Evolutionary conservation across 2,329 filamentous ascomycete species (phyloP).

Genomic region (Penicillium hordei): DNA sequence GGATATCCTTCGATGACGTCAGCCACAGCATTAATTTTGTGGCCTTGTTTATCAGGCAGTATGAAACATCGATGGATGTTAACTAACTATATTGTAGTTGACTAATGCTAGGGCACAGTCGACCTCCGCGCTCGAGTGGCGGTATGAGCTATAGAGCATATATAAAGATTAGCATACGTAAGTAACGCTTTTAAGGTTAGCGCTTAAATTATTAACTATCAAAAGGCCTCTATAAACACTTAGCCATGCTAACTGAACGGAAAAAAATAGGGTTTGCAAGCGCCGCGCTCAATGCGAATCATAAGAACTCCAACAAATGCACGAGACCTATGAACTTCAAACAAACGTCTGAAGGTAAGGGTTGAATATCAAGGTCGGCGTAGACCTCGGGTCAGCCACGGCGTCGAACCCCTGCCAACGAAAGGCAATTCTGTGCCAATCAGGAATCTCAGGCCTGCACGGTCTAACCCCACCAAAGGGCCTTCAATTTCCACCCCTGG

Average conservation of each 20-base stretch:
- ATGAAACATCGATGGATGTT: too few species aligned
- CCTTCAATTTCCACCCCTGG: neutral
- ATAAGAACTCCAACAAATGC: conserved; percentile 7
- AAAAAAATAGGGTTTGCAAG: neutral
- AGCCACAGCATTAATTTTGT: neutral
- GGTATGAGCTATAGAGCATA: neutral
- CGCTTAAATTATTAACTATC: neutral
- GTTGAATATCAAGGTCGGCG: neutral
- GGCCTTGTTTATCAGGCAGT: neutral
- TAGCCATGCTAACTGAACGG: neutral
- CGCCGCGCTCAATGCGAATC: conserved; percentile 2
- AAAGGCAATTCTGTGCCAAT: neutral
- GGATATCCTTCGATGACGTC: conserved; percentile 1
- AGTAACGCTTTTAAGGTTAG: neutral
- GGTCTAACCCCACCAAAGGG: neutral
- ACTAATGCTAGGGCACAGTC: neutral
- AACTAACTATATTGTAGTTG: too few species aligned
- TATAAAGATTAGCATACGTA: too few species aligned
- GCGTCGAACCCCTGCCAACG: neutral
- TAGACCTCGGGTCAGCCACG: neutral
- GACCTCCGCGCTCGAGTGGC: neutral
- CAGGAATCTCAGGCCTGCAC: neutral
- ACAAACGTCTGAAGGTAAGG: neutral
- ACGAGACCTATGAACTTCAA: neutral
- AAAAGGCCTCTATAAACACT: neutral